These are phyloP conservation scores for Solanum medicagineum DNA, from an alignment of 257 asterid species.

Conservation along the genomic window DNA sequence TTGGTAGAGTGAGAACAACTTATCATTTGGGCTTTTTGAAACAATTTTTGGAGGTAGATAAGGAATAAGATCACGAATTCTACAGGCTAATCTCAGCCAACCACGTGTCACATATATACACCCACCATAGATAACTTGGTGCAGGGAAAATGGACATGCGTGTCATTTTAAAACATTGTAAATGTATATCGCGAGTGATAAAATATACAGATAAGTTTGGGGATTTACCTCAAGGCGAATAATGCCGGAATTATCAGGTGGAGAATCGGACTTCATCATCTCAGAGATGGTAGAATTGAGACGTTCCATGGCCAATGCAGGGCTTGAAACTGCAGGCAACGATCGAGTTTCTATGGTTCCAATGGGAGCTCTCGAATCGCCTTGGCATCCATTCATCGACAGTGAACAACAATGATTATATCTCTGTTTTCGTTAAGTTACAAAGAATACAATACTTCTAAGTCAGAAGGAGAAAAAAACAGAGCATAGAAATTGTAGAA, in stretches of 20 bases:
- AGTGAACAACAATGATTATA: conserved; percentile 30
- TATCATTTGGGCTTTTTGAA: neutral
- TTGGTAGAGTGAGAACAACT: neutral
- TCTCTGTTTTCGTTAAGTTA: conserved; percentile 13
- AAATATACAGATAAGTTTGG: neutral
- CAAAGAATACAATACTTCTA: neutral
- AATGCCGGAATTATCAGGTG: conserved; percentile 46
- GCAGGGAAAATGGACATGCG: neutral
- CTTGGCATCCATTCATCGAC: conserved; percentile 64
- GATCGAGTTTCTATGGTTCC: conserved; percentile 58
- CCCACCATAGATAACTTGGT: neutral
- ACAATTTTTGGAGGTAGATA: conserved; percentile 7
- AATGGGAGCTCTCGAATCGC: conserved; percentile 44
- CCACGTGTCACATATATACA: conserved; percentile 47
- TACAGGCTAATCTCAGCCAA: conserved; percentile 28
- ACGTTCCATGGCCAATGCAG: conserved; percentile 41
- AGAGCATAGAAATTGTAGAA: neutral
- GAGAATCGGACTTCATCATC: conserved; percentile 23
- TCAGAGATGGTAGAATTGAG: conserved; percentile 54
- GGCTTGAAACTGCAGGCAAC: conserved; percentile 33
- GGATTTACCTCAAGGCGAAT: conserved; percentile 64
- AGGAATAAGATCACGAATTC: conserved; percentile 24
- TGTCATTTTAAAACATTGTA: too few relatives aligned
- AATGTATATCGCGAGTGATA: neutral
- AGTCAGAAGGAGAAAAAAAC: neutral